Evolutionary conservation across 1,139 yeast genomes (phyloP).

Genomic region (Lipomyces yarrowii): DNA sequence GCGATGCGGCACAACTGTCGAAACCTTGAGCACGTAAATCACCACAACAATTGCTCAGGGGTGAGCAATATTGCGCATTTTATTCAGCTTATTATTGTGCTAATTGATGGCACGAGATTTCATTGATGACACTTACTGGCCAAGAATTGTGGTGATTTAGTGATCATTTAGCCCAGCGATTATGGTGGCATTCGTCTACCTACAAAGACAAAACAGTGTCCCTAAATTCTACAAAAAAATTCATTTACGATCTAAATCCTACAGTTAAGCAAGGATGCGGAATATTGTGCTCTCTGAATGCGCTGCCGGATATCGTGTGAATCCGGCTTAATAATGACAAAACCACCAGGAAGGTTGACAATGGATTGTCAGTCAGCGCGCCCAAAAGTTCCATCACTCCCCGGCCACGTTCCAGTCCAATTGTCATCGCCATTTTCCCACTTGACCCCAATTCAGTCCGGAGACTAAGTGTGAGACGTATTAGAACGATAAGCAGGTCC

Average conservation of each 20-base stretch:
- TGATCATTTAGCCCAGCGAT: fast-evolving
- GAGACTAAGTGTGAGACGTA: too few relatives aligned
- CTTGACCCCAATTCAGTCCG: neutral
- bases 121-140: neutral
- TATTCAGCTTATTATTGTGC: neutral
- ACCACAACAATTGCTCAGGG: neutral
- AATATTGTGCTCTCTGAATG: too few relatives aligned
- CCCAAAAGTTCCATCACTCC: too few relatives aligned
- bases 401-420: neutral
- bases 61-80: neutral
- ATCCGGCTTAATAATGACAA: too few relatives aligned
- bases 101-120: neutral
- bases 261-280: too few relatives aligned
- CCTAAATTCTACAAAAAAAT: too few relatives aligned
- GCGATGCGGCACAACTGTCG: neutral
- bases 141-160: neutral
- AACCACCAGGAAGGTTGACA: too few relatives aligned
- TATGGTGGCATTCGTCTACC: too few relatives aligned
- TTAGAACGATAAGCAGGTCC: neutral
- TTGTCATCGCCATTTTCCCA: neutral
- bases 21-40: neutral
- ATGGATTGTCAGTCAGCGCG: too few relatives aligned
- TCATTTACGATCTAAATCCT: too few relatives aligned
- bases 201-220: too few relatives aligned
- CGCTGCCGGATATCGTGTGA: too few relatives aligned